Evolutionary conservation across 805 yeast species (phyloP), one percentile per base, ranked within the genome.

Genomic region (Diddensiella santjacobensis): DNA sequence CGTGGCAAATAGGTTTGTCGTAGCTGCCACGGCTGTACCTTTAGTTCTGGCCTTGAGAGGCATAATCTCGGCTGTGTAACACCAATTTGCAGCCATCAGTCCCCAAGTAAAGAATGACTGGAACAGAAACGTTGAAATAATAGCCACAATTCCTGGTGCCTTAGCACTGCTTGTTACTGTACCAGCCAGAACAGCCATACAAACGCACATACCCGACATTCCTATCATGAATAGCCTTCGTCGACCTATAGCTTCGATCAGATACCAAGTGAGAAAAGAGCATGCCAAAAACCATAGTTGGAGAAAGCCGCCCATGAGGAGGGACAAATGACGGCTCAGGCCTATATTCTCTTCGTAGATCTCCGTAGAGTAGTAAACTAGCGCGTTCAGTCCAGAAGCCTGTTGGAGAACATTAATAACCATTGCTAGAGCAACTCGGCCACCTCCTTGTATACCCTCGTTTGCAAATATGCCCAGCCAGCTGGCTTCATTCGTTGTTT

Each of bases 31-130:
- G n/a, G 81, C 74, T n/a, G 81, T 69, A 43, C 84, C 81, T 54
- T 81, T 76, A 48, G 87, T 82, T 72, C 88, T 77, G 54, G 80
- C 78, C 69, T 83, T 74, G 42, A 78, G 70, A 72, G 77, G 83
- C 40, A 60, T 78, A 48, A 81, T 73, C 64, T 81, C 87, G 11
- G 86, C 77, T 57, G 83, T 78, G 68, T 81, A 80, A 43, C 79
- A 72, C 87, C 86, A 80, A 51, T 71, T 66, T 55, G 71, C 70
- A 13, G 71, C 74, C 56, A 75, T 76, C 77, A 75, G 72, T 29
- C 76, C 51, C 43, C 43, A 45, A 4, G 51, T 45, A 31, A 48
- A 48, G 44, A 44, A 42, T n/a, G 61, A 58, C 74, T 79, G n/a
- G 79, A 75, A 19, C 73, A 78, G 33, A 68, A 71, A 44, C 3